phyloP scores from a whole-genome alignment of 2,329 filamentous ascomycete genomes.

The Fusarium sterilihyphosum region DNA sequence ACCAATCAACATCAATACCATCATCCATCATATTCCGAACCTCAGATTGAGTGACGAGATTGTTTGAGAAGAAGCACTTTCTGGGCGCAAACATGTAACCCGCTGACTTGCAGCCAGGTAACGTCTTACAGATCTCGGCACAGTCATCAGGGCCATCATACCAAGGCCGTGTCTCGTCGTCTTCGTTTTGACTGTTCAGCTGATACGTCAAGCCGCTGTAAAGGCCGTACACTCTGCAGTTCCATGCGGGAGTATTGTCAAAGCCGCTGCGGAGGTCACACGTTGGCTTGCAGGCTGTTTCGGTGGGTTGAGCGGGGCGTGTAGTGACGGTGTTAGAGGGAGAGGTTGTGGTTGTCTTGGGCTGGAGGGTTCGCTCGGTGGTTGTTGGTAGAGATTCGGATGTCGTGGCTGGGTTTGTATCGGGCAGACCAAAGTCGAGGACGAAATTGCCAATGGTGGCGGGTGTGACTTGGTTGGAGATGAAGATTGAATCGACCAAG shows the following conservation, averaged over 20 bases:
- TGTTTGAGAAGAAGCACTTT: neutral
- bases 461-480: slow-evolving; percentile 26
- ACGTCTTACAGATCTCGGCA: neutral
- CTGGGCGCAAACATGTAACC: neutral
- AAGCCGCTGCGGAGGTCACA: neutral
- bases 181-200: neutral
- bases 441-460: slow-evolving; percentile 5
- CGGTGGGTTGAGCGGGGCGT: neutral
- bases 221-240: neutral
- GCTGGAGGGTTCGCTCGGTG: neutral
- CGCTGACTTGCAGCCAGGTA: neutral
- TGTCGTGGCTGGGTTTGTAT: neutral
- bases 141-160: neutral
- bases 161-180: neutral
- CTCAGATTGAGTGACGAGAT: neutral
- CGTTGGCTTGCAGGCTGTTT: neutral
- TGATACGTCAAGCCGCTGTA: neutral
- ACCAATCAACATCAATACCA: neutral
- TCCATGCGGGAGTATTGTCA: rapidly evolving
- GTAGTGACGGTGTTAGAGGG: neutral
- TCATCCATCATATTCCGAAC: neutral
- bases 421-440: neutral
- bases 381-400: neutral
- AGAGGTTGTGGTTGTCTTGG: rapidly evolving
- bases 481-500: slow-evolving; percentile 9